Evolutionary conservation across 768 basidiomycete species (phyloP), one percentile per base, ranked within the genome.

Genomic region (Mycena vulgaris): DNA sequence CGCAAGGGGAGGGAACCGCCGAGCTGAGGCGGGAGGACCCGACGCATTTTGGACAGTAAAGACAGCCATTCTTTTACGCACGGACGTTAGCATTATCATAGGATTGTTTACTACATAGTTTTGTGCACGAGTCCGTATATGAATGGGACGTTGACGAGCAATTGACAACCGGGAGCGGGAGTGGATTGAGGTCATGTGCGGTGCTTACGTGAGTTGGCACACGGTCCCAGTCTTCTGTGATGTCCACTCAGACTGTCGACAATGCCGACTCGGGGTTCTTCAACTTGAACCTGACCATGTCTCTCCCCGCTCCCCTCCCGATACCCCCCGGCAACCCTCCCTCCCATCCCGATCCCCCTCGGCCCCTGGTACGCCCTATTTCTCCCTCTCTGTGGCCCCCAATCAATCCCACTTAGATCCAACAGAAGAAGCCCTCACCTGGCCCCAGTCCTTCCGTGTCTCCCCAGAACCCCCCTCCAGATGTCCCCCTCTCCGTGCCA

Each of bases 1-100:
- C 79, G 77, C 63, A 78, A 73, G 77, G 82, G 79, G 70, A 79
- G 76, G 63, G 84, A 84, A 71, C 78, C 78, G 53, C 69, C 82
- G 72, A 83, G 78, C 66, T 83, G 76, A 81, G 49, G 57, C n/a
- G 14, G 28, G 5, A 27, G 23, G 10, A n/a, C n/a, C n/a, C n/a
- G 31, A 13, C 52, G 65, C 27, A 65, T 62, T 63, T 69, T 71
- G 72, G 75, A 73, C 69, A 39, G 11, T 56, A 13, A 40, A 13
- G 39, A 42, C 51, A 63, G 68, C 31, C 55, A 73, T 69, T 68
- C 70, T 63, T 56, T 52, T 67, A 30, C 68, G 14, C 63, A 66
- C 55, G 53, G 23, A 57, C 42, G 11, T 25, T 65, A 70, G 49
- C 63, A 70, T 69, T 70, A 60, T 55, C 60, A 49, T 70, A 66